Evolutionary conservation across 108 stramenopile genomes (phyloP).

Genomic region (Skeletonema costatum): DNA sequence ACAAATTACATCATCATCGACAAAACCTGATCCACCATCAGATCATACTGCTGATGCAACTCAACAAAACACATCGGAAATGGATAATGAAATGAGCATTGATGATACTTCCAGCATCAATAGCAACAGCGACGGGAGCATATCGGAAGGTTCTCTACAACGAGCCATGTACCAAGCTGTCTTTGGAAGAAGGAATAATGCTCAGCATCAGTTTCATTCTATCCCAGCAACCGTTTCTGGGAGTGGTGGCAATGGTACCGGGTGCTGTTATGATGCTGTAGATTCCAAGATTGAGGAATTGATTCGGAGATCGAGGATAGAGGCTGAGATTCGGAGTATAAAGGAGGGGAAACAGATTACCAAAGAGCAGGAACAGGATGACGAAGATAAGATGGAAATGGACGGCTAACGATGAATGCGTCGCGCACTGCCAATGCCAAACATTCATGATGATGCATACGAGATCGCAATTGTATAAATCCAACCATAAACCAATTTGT

Average conservation of each 20-base stretch:
- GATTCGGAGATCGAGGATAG: conserved; percentile 35
- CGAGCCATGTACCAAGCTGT: conserved; percentile 43
- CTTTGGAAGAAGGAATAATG: conserved; percentile 23
- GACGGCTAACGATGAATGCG: neutral
- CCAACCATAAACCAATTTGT: neutral
- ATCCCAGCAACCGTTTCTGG: neutral
- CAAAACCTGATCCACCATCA: neutral
- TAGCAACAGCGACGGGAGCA: conserved; percentile 10
- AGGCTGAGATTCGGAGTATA: conserved; percentile 21
- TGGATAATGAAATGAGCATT: conserved; percentile 15
- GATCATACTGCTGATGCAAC: neutral
- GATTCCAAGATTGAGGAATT: conserved; percentile 47
- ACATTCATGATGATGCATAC: neutral
- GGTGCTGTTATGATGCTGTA: conserved; percentile 22
- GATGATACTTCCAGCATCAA: conserved; percentile 16
- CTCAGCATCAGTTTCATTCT: neutral
- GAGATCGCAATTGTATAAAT: neutral
- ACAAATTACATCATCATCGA: neutral
- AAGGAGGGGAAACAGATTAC: conserved; percentile 5
- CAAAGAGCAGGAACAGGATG: conserved; percentile 8
- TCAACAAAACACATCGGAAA: conserved; percentile 9
- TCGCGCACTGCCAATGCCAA: neutral
- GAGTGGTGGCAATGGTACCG: neutral
- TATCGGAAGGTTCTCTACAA: conserved; percentile 37
- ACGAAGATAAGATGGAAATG: conserved; percentile 10